Evolutionary conservation across 2,329 filamentous ascomycete genomes (phyloP).

Genomic region (Colletotrichum acutatum): DNA sequence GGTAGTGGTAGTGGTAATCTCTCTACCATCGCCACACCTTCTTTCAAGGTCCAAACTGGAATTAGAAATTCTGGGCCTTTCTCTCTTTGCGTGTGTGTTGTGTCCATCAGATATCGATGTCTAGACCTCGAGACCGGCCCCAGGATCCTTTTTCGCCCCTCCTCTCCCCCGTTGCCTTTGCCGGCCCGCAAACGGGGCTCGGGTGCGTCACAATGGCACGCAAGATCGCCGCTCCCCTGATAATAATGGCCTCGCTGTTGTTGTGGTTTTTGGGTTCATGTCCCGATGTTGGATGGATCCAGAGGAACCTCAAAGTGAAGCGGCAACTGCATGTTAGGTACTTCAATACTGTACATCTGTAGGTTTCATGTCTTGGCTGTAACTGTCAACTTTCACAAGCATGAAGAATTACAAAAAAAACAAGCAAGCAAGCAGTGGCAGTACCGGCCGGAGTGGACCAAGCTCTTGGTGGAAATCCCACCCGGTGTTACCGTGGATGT

Average conservation of each 20-base stretch:
- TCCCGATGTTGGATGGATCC: neutral
- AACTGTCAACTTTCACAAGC: neutral
- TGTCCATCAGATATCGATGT: constrained; percentile 3
- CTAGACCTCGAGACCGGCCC: neutral
- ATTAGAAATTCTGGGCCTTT: neutral
- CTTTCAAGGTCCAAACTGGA: neutral
- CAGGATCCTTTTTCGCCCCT: neutral
- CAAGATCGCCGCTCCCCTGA: neutral
- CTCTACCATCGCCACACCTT: constrained; percentile 19
- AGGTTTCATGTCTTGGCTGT: constrained; percentile 15
- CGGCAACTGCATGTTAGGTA: neutral
- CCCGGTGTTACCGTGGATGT: neutral
- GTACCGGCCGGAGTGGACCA: constrained; percentile 8
- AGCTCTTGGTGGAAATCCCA: constrained; percentile 4
- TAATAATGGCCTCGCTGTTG: neutral
- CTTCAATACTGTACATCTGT: constrained; percentile 8
- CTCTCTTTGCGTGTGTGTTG: neutral
- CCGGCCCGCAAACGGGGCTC: neutral
- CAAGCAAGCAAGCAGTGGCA: neutral
- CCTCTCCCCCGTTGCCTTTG: neutral
- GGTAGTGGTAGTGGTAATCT: no score
- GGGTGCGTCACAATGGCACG: neutral
- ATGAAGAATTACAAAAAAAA: neutral
- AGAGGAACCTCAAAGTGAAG: neutral
- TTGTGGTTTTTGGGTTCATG: neutral